Base-by-base conservation (phyloP, 805 yeast species). In the Candida incommunis region DNA sequence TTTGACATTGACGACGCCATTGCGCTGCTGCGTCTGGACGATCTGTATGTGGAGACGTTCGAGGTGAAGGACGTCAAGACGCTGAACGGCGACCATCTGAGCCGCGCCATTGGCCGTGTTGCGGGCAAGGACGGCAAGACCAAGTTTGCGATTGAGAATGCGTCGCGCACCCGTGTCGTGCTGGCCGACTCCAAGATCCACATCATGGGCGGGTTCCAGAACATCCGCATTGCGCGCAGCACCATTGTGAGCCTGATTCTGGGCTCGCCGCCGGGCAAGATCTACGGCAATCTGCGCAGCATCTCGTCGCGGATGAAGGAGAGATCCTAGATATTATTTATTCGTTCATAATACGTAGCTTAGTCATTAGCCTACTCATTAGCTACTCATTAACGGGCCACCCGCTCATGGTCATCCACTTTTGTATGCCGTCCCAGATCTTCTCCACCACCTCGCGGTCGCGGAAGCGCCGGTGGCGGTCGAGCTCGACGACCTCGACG, bases 71-170 rank as follows among this genome's bases (percentile, higher is more conserved):
- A 92, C 65, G 96, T 92, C 47, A 94, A 92, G 66, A 90, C 96
- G 3, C 70, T 92, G 54, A 79, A 78, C 23, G 98, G 97, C 23
- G 98, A 92, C 66, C 98, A 92, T 75, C 71, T 92, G 61, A 82
- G 95, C 44, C 81, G 99, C 74, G 98, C 99, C 4, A 92, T 92
- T 62, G 99, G 98, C 59, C 86, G 99, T 74, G 92, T 92, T 65
- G 98, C 99, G 13, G 99, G 99, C 64, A 94, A 92, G 61, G 99
- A 92, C 61, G 99, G 99, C 60, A 90, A 88, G 66, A 92, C 97
- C 50, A 92, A 90, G 68, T 92, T 90, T 64, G 96, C 98, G 25
- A 92, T 92, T 59, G 99, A 92, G 66, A 92, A 92, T 60, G 96
- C 98, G 16, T 90, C 97, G 21, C 78, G 97, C 68, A 92, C 99